Conservation (phyloP, 148 eudicot genomes). For the Hydrangea macrophylla region DNA sequence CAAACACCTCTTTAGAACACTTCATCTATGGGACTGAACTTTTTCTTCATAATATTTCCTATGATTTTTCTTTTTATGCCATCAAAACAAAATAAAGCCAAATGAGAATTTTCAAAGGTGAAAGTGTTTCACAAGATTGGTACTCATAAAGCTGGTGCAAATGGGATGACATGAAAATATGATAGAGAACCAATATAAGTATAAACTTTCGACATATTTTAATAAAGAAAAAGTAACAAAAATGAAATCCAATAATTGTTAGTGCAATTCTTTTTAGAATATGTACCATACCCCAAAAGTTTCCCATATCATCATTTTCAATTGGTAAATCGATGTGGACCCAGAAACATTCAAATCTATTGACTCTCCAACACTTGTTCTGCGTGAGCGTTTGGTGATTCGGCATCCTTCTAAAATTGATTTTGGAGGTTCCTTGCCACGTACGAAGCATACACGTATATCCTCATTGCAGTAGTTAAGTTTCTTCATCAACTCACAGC, state of each 20-base stretch:
- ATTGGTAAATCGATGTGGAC: constrained; percentile 76
- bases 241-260: neutral
- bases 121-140: neutral
- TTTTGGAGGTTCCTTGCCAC: constrained; percentile 91
- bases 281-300: constrained; percentile 88
- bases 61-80: neutral
- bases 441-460: constrained; percentile 75
- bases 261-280: neutral
- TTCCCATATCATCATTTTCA: constrained; percentile 99
- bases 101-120: neutral
- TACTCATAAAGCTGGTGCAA: no score
- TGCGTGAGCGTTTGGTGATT: constrained; percentile 91
- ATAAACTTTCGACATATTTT: no score
- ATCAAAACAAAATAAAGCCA: neutral
- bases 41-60: neutral
- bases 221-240: neutral
- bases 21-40: neutral
- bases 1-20: neutral
- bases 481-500: constrained; percentile 73
- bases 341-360: constrained; percentile 84
- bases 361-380: constrained; percentile 76
- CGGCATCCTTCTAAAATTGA: constrained; percentile 86
- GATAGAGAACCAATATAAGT: no score
- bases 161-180: no score
- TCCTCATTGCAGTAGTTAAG: constrained; percentile 88